Evolutionary conservation across 495 filamentous ascomycete species (phyloP).

Genomic region (Elasticomyces elasticus): DNA sequence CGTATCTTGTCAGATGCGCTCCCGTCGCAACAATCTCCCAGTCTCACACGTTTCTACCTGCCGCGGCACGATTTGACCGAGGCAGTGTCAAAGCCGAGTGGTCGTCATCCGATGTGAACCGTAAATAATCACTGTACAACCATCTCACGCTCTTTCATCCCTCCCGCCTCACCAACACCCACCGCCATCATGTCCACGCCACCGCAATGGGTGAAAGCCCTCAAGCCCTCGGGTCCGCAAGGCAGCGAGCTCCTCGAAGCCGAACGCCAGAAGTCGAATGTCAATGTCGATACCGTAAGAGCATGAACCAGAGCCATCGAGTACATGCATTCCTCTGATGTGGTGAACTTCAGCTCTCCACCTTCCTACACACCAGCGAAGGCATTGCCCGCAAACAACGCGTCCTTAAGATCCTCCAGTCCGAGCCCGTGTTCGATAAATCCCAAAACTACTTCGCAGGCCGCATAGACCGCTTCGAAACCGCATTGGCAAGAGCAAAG

Average conservation of each 20-base stretch:
- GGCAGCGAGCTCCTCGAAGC: constrained; percentile 48
- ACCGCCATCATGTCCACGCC: neutral
- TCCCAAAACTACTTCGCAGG: constrained; percentile 57
- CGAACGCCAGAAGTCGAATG: constrained; percentile 51
- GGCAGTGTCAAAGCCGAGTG: neutral
- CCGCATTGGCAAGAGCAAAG: constrained; percentile 53
- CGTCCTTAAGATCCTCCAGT: constrained; percentile 46
- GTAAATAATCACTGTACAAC: neutral
- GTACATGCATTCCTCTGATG: too few species aligned
- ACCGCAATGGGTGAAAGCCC: constrained; percentile 56
- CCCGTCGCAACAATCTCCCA: neutral
- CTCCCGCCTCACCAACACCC: neutral
- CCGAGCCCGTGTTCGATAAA: constrained; percentile 59
- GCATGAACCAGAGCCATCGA: too few species aligned
- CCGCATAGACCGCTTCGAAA: constrained; percentile 53
- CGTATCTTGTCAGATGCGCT: neutral
- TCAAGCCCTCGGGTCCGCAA: constrained; percentile 52
- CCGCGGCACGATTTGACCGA: neutral
- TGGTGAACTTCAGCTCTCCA: too few species aligned
- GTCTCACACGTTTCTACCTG: neutral
- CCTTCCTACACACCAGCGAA: constrained; percentile 52
- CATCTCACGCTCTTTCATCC: neutral
- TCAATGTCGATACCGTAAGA: constrained; percentile 49
- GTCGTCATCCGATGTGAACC: neutral
- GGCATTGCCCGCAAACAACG: constrained; percentile 42